Base-by-base conservation (phyloP, 257 asterid species). In the Nicotiana noctiflora region DNA sequence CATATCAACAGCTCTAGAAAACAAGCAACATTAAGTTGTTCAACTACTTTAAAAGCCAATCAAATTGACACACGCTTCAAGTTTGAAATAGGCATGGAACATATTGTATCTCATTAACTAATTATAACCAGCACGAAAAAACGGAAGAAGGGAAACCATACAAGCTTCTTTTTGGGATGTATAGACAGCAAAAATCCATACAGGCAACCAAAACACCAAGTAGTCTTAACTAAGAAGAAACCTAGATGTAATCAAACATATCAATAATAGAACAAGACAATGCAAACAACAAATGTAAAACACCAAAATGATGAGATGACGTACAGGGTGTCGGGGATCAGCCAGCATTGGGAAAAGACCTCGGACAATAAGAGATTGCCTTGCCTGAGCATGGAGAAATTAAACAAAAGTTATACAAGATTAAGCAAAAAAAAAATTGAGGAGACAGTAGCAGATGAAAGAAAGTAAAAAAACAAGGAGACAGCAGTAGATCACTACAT, bases 271-370 rank as follows among this genome's bases (percentile, higher is more conserved):
- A 59, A 74, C 53, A 7, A 31, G 51, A 14, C 4, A 11, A 52
- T 5, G 0, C n/a, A 1, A 70, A 14, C 18, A 67, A 25, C 17
- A 5, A 74, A 18, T 46, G n/a, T 15, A 79, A 67, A 60, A 53
- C 37, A n/a, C 76, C 8, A 32, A 74, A 74, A 9, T 40, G 44
- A 56, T 13, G 21, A n/a, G n/a, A 59, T 37, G 77, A 88, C 97
- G 89, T 85, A 94, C 98, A 13, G 97, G 93, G 83, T 94, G 97
- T n/a, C 97, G 91, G 52, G 98, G 97, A 89, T 94, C 98, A 57
- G 98, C 98, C 23, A 94, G 94, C 95, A 91, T 86, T 44, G 98
- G 97, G 83, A 92, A 91, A 57, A 94, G 97, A 59, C 98, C 97
- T 18, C 98, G 90, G 76, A 94, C 97, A 64, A 92, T 82, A 62